phyloP scores from a whole-genome alignment of 306 rosid species.

The Senna siamea region DNA sequence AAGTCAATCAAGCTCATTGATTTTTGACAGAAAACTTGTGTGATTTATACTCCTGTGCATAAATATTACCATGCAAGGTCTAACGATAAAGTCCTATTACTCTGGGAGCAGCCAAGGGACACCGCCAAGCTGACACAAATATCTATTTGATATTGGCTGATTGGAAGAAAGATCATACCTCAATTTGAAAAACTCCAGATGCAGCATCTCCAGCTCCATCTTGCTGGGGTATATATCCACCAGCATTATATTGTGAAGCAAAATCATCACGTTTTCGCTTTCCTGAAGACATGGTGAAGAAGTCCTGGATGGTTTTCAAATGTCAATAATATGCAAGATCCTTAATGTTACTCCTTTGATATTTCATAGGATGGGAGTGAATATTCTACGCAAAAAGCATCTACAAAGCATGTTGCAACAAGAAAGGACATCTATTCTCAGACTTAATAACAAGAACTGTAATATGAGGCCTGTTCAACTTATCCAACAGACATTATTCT shows the following conservation, averaged over 20 bases:
- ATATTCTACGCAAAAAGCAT: slow-evolving; percentile 32
- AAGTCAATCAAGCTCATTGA: background rate
- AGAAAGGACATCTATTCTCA: slow-evolving; percentile 30
- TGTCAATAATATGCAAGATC: slow-evolving; percentile 28
- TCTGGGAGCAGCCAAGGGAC: background rate
- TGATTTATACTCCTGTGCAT: slow-evolving; percentile 1
- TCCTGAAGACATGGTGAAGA: slow-evolving; percentile 64
- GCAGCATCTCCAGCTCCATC: slow-evolving; percentile 93
- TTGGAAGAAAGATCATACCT: slow-evolving; percentile 52
- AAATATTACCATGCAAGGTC: background rate
- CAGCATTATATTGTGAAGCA: slow-evolving; percentile 69
- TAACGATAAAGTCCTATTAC: background rate
- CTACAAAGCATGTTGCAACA: slow-evolving; percentile 8
- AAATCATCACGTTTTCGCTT: slow-evolving; percentile 95
- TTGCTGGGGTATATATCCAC: slow-evolving; percentile 95
- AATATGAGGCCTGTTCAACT: slow-evolving; percentile 34
- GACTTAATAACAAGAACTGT: slow-evolving; percentile 34
- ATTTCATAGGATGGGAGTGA: slow-evolving; percentile 3
- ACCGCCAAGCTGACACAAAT: background rate
- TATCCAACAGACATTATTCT: slow-evolving; percentile 39
- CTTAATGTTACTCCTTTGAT: slow-evolving; percentile 22
- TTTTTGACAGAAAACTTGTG: background rate
- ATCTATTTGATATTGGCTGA: slow-evolving; percentile 8
- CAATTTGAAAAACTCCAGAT: slow-evolving; percentile 68
- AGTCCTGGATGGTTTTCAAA: slow-evolving; percentile 67